Evolutionary conservation across 805 yeast species (phyloP).

Genomic region (Pichia nanzhaoensis): DNA sequence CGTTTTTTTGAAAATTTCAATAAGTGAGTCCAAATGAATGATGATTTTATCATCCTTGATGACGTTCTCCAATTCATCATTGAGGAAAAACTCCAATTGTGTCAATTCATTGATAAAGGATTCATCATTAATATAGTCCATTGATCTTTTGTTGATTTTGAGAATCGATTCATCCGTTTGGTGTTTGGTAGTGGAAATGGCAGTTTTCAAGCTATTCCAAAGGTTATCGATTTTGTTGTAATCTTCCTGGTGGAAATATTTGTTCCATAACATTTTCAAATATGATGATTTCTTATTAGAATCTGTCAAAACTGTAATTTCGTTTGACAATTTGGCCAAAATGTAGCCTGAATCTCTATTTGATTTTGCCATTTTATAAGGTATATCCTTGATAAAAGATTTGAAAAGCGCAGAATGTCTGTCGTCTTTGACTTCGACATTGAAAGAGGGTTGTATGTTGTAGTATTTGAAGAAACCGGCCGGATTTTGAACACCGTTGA

Average conservation of each 20-base stretch:
- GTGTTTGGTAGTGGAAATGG: slow-evolving; percentile 9
- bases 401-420: slow-evolving; percentile 15
- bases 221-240: slow-evolving; percentile 30
- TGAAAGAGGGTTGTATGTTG: slow-evolving; percentile 18
- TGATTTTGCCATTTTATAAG: slow-evolving; percentile 17
- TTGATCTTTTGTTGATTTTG: slow-evolving; percentile 19
- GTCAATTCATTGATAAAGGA: slow-evolving; percentile 42
- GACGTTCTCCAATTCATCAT: slow-evolving; percentile 16
- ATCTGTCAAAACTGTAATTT: slow-evolving; percentile 21
- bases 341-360: slow-evolving; percentile 9
- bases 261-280: slow-evolving; percentile 21
- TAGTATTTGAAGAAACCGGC: slow-evolving; percentile 23
- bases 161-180: slow-evolving; percentile 6
- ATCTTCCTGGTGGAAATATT: slow-evolving; percentile 22
- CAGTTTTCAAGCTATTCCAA: slow-evolving; percentile 32
- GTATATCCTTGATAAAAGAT: slow-evolving; percentile 22
- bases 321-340: slow-evolving; percentile 22
- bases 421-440: slow-evolving; percentile 19
- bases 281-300: slow-evolving; percentile 3
- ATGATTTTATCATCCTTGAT: slow-evolving; percentile 26
- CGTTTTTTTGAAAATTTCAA: slow-evolving; percentile 35
- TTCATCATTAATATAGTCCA: slow-evolving; percentile 37
- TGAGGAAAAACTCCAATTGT: slow-evolving; percentile 38
- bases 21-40: slow-evolving; percentile 38
- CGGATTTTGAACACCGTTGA: slow-evolving; percentile 38